Base-by-base conservation (phyloP, 352 stramenopile species). In the Pelagophyceae sp. region DNA sequence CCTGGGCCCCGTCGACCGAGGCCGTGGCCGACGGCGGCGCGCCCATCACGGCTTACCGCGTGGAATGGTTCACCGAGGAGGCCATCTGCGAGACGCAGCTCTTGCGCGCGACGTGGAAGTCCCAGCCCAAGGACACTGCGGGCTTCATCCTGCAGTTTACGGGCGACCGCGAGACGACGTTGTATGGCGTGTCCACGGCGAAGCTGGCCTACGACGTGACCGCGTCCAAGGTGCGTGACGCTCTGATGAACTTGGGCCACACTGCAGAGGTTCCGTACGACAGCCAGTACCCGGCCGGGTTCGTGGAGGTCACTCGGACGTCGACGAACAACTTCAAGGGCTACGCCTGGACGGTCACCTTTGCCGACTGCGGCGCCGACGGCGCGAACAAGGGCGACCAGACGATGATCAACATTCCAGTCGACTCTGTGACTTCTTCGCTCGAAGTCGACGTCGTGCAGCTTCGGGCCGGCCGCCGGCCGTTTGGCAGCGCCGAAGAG, bases 31-130 rank as follows among this genome's bases (percentile, higher is more conserved):
- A 91, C 81, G 93, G 93, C 33, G 95, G 94, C 61, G 89, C 89
- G 51, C 86, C 83, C 51, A 89, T 98, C 25, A 87, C 91, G 78
- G 89, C 88, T 33, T 98, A 98, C 83, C 71, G 96, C 3, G 88
- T 98, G n/a, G 93, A 98, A 80, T 97, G 91, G 88, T 88, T 78
- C 78, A 83, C 80, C 0, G 35, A 80, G 54, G 82, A 83, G 23
- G 38, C 91, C 88, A 69, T 71, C 72, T 31, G 77, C 80, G 5
- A 90, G 86, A 25, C 80, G 45, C 92, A 96, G 78, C 86, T 90
- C 60, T 88, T 96, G 35, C 90, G 91, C 77, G 86, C 94, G 72
- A 90, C 84, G 35, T 75, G 72, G 81, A 37, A 27, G 5, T 76
- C 71, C 64, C 67, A 38, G 77, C 75, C 38, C 64, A 63, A 19